These are phyloP conservation scores for Viola pubescens DNA, from an alignment of 441 rosid species.

Conservation along the genomic window DNA sequence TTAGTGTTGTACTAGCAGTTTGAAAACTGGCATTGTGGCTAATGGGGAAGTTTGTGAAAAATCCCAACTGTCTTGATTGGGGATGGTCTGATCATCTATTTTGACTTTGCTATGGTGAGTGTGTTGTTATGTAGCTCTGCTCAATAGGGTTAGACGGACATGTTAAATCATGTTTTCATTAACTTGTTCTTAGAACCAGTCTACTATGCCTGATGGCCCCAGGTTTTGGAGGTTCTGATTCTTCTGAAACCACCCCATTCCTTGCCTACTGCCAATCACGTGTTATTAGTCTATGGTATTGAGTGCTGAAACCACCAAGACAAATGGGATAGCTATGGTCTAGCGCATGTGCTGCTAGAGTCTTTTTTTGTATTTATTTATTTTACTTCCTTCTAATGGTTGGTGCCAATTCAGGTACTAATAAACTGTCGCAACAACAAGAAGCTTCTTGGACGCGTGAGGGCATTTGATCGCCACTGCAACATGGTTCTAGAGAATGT, in stretches of 20 bases:
- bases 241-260: not conserved
- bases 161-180: not conserved
- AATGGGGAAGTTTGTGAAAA: not conserved
- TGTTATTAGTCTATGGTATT: not conserved
- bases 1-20: not conserved
- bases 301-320: slow-evolving; percentile 7
- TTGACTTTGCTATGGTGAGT: slow-evolving; percentile 4
- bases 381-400: not conserved
- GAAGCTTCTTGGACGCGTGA: slow-evolving; percentile 92
- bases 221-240: not conserved
- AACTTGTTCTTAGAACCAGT: not conserved
- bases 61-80: not conserved
- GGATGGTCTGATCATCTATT: not conserved
- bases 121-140: not conserved
- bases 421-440: slow-evolving; percentile 93
- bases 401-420: slow-evolving; percentile 31
- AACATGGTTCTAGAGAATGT: slow-evolving; percentile 96
- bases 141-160: not conserved
- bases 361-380: not conserved
- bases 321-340: not conserved
- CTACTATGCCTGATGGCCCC: not conserved
- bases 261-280: no score
- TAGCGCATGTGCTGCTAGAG: not conserved
- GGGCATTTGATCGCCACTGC: slow-evolving; percentile 89
- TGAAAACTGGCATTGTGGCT: not conserved